Base-by-base conservation (phyloP, 2,329 filamentous ascomycete genomes). In the Ceratocystis lukuohia region DNA sequence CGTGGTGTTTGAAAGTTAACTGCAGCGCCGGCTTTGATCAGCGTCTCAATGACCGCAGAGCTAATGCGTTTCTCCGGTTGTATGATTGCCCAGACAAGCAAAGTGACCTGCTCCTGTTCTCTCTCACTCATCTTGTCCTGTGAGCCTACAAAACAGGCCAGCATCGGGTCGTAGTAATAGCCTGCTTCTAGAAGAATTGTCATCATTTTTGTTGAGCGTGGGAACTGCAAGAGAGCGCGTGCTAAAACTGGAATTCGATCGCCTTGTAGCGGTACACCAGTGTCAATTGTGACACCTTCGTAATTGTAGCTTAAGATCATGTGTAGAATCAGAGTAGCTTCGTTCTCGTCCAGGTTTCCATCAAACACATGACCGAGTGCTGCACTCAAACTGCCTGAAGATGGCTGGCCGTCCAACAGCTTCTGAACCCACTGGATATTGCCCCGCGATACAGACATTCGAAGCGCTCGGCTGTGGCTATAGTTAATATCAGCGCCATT, bases 11-110 rank as follows among this genome's bases (percentile, higher is more conserved):
- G 78, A 30, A 80, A 80, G 71, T 84, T 84, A 68, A 84, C 78
- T 62, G 84, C 85, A 65, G 82, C 84, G 62, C 80, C 71, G 69
- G 78, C 72, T 71, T 77, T 74, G n/a, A 88, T 74, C 22, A 88
- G 75, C 61, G 83, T 73, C 69, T 81, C 77, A 66, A 88, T 81
- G 56, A 87, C 74, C 3, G 76, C 72, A 44, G 80, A 83, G 72
- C 83, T 85, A 63, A 87, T 78, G 68, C 79, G 80, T 72, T 87
- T 87, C 69, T 86, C 82, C 0, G 83, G 82, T 69, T 87, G 84
- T 5, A 82, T 74, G 64, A 88, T 76, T 0, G 83, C 79, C 85
- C 85, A 88, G 63, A 81, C 75, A 6, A 88, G 74, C 1, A 85
- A 75, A 1, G 82, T 82, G 57, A 85, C 77, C 8, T 77, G 74